Percentiles rank a stretch among this genome's conserved stretches.
Evolutionary conservation across 2,329 filamentous ascomycete genomes (phyloP).

Genomic region (Sporothrix variecibatus): DNA sequence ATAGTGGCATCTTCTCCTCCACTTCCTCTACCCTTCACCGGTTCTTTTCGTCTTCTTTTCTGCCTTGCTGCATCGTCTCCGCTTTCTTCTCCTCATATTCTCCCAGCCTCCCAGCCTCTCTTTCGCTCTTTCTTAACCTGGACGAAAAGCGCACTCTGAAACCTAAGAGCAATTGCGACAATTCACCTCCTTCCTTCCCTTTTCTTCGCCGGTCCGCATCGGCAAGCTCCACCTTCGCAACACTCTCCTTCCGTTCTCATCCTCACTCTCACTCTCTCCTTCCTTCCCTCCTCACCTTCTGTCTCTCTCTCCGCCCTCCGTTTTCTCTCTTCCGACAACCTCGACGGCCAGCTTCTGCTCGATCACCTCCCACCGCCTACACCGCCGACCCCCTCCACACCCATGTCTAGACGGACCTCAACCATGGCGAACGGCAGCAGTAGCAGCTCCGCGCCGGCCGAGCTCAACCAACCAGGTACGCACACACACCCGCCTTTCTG

Average conservation of each 20-base stretch:
- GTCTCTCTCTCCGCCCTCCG: neutral
- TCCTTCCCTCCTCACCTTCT: neutral
- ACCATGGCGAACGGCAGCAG: slow-evolving; percentile 30
- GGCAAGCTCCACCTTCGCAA: slow-evolving; percentile 9
- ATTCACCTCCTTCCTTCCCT: neutral
- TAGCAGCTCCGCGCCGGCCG: slow-evolving; percentile 11
- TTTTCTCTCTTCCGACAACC: neutral
- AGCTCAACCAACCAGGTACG: slow-evolving; percentile 22
- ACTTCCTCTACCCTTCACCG: neutral
- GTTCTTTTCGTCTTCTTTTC: neutral
- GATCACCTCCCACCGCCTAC: neutral
- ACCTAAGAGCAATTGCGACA: slow-evolving; percentile 1
- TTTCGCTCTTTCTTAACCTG: neutral
- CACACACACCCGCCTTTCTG: neutral
- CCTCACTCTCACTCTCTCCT: neutral
- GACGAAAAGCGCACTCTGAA: slow-evolving; percentile 2
- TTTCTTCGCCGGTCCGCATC: neutral
- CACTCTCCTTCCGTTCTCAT: neutral
- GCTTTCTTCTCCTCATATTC: neutral
- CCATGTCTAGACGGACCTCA: slow-evolving; percentile 31
- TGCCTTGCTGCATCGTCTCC: neutral
- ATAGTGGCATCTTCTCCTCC: neutral
- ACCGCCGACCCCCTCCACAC: neutral
- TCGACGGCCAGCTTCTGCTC: neutral
- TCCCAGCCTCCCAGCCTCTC: neutral